Base-by-base conservation (phyloP, 2,329 filamentous ascomycete genomes). In the Aspergillus alliaceus region DNA sequence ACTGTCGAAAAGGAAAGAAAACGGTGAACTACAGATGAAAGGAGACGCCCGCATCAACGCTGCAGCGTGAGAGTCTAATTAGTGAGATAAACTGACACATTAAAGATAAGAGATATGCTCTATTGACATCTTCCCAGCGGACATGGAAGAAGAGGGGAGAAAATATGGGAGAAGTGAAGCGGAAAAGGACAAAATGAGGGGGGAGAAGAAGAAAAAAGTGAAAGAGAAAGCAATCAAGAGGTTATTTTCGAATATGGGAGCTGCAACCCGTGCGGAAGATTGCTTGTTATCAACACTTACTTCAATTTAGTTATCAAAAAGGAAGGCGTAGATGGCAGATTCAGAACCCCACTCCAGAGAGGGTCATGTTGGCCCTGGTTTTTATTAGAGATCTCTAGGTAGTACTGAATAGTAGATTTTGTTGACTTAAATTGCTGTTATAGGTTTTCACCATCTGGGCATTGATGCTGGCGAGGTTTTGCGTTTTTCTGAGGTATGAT, bases 311-410 rank as follows among this genome's bases (percentile, higher is more conserved):
- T 14, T 27, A 31, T 40, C 14, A 37, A 37, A 47, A 47, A 53
- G 51, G 51, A 29, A 53, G 27, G 51, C 11, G 51, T 54, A 49
- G 52, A 54, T 54, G 44, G 44, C 27, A 32, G 27, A 32, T 32
- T 20, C 18, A 3, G 6, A 32, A 48, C 52, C 40, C 51, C 51
- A 25, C 51, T 47, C 40, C n/a, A 42, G n/a, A 14, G 40, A 39
- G 51, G 51, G 51, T 22, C 31, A 20, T 37, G 15, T 20, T 47
- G n/a, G n/a, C n/a, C n/a, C n/a, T n/a, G n/a, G n/a, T n/a, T n/a
- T n/a, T n/a, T n/a, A 18, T 8, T 22, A 7, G 11, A 14, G 27
- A 32, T 48, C 27, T 47, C 9, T 2, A n/a, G n/a, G n/a, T n/a
- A n/a, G n/a, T n/a, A n/a, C n/a, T n/a, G n/a, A n/a, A n/a, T n/a